Evolutionary conservation across 1,139 yeast species (phyloP).

Genomic region (Casaregolazyma suthepensis): DNA sequence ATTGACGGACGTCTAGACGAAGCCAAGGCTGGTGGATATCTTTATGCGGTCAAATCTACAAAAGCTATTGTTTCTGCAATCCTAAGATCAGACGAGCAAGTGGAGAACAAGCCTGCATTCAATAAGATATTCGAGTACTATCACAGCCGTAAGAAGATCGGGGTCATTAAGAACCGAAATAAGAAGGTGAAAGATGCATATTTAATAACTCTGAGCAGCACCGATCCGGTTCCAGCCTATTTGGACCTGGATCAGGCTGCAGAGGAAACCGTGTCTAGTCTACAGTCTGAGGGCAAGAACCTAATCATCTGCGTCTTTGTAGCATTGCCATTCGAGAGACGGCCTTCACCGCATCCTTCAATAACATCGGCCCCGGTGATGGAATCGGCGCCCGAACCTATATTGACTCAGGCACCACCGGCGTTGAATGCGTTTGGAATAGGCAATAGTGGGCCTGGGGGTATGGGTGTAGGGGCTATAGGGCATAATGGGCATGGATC

Average conservation of each 20-base stretch:
- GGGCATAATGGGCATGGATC: too few relatives aligned
- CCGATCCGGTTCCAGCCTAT: constrained; percentile 26
- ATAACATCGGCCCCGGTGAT: background rate
- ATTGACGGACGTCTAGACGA: constrained; percentile 62
- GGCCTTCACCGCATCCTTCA: constrained; percentile 5
- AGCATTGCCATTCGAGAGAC: constrained; percentile 10
- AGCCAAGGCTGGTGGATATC: constrained; percentile 50
- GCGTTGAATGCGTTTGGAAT: background rate
- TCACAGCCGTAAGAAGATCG: constrained; percentile 45
- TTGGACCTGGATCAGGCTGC: constrained; percentile 16
- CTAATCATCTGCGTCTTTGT: constrained; percentile 21
- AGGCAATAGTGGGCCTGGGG: background rate
- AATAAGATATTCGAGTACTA: constrained; percentile 51
- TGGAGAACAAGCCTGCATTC: constrained; percentile 25
- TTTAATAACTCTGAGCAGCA: constrained; percentile 41
- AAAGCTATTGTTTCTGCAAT: constrained; percentile 48
- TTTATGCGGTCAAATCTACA: constrained; percentile 43
- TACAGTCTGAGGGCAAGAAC: constrained; percentile 9
- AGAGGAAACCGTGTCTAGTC: constrained; percentile 11
- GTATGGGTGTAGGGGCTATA: too few relatives aligned
- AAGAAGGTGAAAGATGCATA: constrained; percentile 62
- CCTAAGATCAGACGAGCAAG: constrained; percentile 20
- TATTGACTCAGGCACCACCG: constrained; percentile 11
- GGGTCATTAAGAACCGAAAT: constrained; percentile 50
- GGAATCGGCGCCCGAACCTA: background rate